phyloP scores from a whole-genome alignment of 352 stramenopile genomes.

The Halophytophthora batemanensis region DNA sequence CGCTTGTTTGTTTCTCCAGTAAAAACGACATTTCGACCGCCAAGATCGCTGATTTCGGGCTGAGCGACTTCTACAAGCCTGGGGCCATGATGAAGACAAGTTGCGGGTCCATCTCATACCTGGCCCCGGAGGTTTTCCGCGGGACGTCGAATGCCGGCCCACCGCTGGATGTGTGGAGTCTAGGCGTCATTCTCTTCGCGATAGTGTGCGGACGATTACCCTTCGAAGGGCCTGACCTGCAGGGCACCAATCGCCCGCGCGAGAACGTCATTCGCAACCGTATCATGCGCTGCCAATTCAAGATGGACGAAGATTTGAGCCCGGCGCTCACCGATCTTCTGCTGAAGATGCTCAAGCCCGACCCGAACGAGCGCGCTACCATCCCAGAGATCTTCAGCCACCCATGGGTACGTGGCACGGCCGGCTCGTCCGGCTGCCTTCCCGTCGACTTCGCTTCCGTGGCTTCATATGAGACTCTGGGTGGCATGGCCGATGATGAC shows the following conservation, averaged over 20 bases:
- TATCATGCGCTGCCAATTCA: conserved; percentile 86
- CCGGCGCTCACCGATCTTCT: conserved; percentile 72
- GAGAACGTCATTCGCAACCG: conserved; percentile 84
- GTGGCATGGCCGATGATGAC: conserved; percentile 28
- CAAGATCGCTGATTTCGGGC: conserved; percentile 87
- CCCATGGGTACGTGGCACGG: conserved; percentile 64
- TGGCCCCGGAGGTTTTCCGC: conserved; percentile 84
- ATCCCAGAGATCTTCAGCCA: conserved; percentile 87
- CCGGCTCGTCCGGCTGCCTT: conserved; percentile 29
- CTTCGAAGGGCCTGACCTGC: conserved; percentile 80
- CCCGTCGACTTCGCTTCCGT: conserved; percentile 15
- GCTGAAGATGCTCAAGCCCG: conserved; percentile 71
- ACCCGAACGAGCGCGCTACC: conserved; percentile 75
- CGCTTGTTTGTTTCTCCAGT: conserved; percentile 21
- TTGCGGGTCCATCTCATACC: conserved; percentile 85
- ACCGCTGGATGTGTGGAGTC: conserved; percentile 89
- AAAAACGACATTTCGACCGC: conserved; percentile 80
- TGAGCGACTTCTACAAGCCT: conserved; percentile 88
- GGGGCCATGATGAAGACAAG: conserved; percentile 87
- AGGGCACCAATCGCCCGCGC: conserved; percentile 65
- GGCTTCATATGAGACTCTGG: conserved; percentile 22
- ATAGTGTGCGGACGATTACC: conserved; percentile 79
- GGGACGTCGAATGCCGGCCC: conserved; percentile 80
- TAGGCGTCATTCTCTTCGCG: conserved; percentile 86
- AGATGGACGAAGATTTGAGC: conserved; percentile 71